These are phyloP conservation scores for Chalaropsis thielavioides DNA, from an alignment of 2,329 filamentous ascomycete genomes.

Conservation along the genomic window DNA sequence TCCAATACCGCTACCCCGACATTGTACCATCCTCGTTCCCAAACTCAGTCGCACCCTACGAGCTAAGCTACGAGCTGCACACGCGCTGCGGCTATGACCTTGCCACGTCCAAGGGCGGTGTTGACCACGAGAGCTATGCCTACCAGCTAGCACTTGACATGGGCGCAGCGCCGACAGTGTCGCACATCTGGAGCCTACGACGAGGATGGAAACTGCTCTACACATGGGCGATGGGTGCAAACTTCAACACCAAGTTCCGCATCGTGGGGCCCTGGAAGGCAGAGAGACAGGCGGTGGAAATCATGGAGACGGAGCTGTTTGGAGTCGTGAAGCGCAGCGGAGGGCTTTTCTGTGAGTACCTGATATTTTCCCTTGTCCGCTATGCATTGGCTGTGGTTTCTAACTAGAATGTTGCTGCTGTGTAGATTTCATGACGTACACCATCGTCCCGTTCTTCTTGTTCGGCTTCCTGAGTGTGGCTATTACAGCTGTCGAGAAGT, in stretches of 20 bases:
- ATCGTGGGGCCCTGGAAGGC: conserved; percentile 32
- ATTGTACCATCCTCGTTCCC: conserved; percentile 18
- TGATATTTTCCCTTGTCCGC: neutral
- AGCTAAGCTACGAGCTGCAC: conserved; percentile 30
- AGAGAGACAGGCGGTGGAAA: conserved; percentile 24
- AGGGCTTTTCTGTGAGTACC: conserved; percentile 24
- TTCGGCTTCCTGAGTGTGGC: conserved; percentile 27
- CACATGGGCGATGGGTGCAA: conserved; percentile 35
- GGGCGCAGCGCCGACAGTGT: conserved; percentile 29
- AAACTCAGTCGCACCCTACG: conserved; percentile 24
- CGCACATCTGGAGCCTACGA: conserved; percentile 23
- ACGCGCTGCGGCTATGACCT: conserved; percentile 25
- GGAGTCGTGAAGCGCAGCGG: conserved; percentile 27
- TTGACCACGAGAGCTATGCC: conserved; percentile 36
- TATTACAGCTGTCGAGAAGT: conserved; percentile 22
- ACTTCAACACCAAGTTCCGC: conserved; percentile 37
- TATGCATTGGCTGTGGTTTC: neutral
- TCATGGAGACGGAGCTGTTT: conserved; percentile 32
- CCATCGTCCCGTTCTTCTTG: conserved; percentile 26
- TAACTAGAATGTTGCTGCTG: neutral
- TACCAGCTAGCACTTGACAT: conserved; percentile 37
- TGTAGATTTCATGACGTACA: conserved; percentile 26
- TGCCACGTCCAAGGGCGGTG: conserved; percentile 27
- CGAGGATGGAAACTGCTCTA: conserved; percentile 23
- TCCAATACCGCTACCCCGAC: conserved; percentile 23